Evolutionary conservation across 495 filamentous ascomycete species (phyloP).

Genomic region (Penicillium simplicissimum): DNA sequence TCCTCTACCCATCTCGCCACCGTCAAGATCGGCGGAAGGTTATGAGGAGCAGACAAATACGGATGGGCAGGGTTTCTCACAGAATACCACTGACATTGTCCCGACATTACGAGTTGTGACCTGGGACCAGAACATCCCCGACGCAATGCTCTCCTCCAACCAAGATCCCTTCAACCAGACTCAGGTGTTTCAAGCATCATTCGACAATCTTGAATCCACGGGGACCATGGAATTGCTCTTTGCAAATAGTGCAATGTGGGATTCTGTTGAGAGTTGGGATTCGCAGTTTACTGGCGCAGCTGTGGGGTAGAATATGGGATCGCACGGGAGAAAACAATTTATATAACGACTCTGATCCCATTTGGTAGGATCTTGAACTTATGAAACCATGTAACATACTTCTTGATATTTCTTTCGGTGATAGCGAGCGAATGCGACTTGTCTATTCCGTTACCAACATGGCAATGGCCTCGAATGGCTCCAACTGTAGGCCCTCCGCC

Average conservation of each 20-base stretch:
- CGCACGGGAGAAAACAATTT: background rate
- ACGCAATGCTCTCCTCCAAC: background rate
- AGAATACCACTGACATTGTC: background rate
- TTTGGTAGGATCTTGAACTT: background rate
- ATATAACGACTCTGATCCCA: background rate
- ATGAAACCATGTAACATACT: background rate
- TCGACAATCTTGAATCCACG: background rate
- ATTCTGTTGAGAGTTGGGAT: background rate
- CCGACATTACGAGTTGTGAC: background rate
- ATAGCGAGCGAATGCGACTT: background rate
- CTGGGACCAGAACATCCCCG: background rate
- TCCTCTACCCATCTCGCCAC: background rate
- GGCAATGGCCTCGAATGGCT: background rate
- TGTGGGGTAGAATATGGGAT: background rate
- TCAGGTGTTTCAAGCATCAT: background rate
- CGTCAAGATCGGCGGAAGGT: background rate
- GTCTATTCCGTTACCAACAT: background rate
- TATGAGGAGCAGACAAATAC: background rate
- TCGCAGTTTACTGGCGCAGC: background rate
- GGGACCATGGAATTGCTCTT: background rate
- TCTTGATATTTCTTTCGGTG: background rate
- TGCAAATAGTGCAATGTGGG: constrained; percentile 1
- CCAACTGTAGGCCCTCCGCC: background rate
- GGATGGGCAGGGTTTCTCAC: background rate
- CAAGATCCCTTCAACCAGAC: background rate